Evolutionary conservation across 257 asterid genomes (phyloP).

Genomic region (Ligustrum vulgare): DNA sequence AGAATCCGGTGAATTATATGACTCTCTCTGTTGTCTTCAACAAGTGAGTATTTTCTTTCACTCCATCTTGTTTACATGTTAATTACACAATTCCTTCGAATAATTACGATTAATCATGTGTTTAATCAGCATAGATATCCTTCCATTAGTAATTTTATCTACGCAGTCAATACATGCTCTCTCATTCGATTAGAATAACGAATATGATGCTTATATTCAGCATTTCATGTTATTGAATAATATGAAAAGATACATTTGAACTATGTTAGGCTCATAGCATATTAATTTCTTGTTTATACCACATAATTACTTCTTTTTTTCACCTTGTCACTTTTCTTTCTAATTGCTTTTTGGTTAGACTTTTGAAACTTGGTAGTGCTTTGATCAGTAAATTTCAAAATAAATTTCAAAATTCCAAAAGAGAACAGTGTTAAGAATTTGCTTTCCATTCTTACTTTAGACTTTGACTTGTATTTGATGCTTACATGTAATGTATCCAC

Average conservation of each 20-base stretch:
- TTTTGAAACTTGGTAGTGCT: not conserved
- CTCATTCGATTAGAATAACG: too few relatives aligned
- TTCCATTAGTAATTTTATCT: too few relatives aligned
- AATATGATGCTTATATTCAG: too few relatives aligned
- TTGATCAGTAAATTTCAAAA: not conserved
- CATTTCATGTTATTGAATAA: too few relatives aligned
- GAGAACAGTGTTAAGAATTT: not conserved
- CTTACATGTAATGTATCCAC: not conserved
- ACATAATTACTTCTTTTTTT: not conserved
- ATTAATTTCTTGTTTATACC: not conserved
- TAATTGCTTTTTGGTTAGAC: too few relatives aligned
- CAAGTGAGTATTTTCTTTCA: slow-evolving; percentile 34
- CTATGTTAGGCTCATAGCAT: not conserved
- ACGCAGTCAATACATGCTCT: too few relatives aligned
- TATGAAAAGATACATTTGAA: not conserved
- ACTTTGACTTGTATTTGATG: not conserved
- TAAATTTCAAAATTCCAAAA: not conserved
- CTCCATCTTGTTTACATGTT: not conserved
- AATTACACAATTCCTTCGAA: too few relatives aligned
- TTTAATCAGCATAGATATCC: too few relatives aligned
- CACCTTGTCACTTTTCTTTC: too few relatives aligned
- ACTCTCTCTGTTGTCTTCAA: slow-evolving; percentile 49
- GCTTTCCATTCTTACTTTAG: not conserved
- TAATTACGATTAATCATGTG: too few relatives aligned
- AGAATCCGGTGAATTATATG: slow-evolving; percentile 46